Evolutionary conservation across 2,329 filamentous ascomycete genomes (phyloP), one percentile per base, ranked within the genome.

Genomic region (Verticillium zaregamsianum): DNA sequence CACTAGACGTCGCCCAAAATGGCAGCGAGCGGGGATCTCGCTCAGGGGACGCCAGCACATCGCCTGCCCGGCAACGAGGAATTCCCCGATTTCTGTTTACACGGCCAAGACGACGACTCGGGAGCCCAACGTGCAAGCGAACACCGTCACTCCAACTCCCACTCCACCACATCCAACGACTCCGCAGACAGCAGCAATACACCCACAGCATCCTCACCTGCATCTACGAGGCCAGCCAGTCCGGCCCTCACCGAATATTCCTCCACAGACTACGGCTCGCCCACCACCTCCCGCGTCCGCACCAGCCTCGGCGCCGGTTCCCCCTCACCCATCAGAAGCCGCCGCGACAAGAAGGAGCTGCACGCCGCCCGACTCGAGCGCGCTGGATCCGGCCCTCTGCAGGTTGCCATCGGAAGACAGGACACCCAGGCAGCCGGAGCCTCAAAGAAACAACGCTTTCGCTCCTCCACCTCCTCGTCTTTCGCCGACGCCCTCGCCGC

Each of bases 351-450:
- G 68, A 75, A 80, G 71, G 77, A 79, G 65, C 73, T 82, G 73
- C 79, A 83, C 73, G 80, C 80, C 66, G 78, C 77, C 66, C 77
- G 81, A 64, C 68, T 78, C 63, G 77, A 79, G 73, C 79, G 79
- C 63, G 78, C 79, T 60, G 74, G 69, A 67, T 77, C 73, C 66
- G 45, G 8, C 20, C 23, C 45, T 52, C 20, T 52, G 9, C 20
- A 25, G 9, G 8, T 52, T 25, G 45, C 45, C 20, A 52, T 52
- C n/a, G 20, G 45, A n/a, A 23, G 45, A 52, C 45, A 52, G n/a
- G 45, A 52, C 17, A 52, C 45, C 7, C 45, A 52, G 45, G 45
- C 45, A 52, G 73, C 73, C 68, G 75, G 73, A 63, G 65, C 72
- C 66, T 70, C 68, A 64, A 45, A 58, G 23, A 65, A 68, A 62